Conservation (phyloP, 2,329 filamentous ascomycete genomes). For the Rhynchosporium agropyri region DNA sequence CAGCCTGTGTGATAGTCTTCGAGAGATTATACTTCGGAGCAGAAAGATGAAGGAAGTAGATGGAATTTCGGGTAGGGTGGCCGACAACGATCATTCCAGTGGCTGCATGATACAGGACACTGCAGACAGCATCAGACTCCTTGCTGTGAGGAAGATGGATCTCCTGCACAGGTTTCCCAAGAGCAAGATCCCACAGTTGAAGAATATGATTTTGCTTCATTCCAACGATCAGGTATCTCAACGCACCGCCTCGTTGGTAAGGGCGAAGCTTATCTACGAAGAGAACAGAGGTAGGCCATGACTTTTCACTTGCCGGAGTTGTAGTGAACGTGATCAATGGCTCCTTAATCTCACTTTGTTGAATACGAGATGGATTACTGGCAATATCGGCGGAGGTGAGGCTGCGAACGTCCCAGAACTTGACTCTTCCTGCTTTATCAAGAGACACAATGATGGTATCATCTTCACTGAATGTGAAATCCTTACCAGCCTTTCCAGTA, state of each 20-base stretch:
- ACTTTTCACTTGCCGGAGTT: slow-evolving; percentile 86
- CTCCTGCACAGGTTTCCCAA: slow-evolving; percentile 95
- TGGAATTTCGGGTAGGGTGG: slow-evolving; percentile 93
- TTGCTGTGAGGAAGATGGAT: slow-evolving; percentile 95
- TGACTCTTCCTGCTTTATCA: slow-evolving; percentile 93
- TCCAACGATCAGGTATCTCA: slow-evolving; percentile 94
- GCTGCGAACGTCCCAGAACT: slow-evolving; percentile 96
- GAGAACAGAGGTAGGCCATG: slow-evolving; percentile 93
- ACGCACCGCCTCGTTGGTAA: slow-evolving; percentile 84
- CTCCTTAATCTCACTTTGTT: slow-evolving; percentile 73
- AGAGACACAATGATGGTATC: slow-evolving; percentile 92
- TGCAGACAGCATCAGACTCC: slow-evolving; percentile 97
- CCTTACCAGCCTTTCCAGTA: slow-evolving; percentile 96
- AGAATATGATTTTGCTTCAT: slow-evolving; percentile 99
- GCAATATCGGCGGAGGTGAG: slow-evolving; percentile 55
- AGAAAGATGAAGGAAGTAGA: slow-evolving; percentile 95
- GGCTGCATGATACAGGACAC: slow-evolving; percentile 87
- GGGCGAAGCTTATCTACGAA: slow-evolving; percentile 96
- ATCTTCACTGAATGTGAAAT: slow-evolving; percentile 97
- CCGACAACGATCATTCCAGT: slow-evolving; percentile 94
- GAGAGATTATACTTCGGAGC: slow-evolving; percentile 87
- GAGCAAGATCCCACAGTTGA: slow-evolving; percentile 95
- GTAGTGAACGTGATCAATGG: slow-evolving; percentile 86
- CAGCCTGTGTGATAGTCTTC: slow-evolving; percentile 80
- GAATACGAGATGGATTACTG: slow-evolving; percentile 29